A percentile compares a stretch with the other conserved stretches of the same genome.
These are phyloP conservation scores for Yamadazyma siamensis DNA, from an alignment of 1,139 yeast genomes.

Conservation along the genomic window DNA sequence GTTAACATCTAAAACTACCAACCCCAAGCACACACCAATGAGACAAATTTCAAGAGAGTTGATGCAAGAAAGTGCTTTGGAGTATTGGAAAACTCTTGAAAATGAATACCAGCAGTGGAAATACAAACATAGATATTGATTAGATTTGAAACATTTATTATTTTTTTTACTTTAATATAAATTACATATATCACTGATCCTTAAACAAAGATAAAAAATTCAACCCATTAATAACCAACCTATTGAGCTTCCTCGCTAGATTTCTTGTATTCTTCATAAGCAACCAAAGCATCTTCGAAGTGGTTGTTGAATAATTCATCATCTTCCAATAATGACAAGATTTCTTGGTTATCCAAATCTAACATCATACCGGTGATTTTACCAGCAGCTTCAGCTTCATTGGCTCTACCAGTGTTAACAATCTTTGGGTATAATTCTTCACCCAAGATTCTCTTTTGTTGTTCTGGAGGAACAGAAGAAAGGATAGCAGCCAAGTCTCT, in stretches of 20 bases:
- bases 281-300: constrained; percentile 92
- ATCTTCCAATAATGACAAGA: constrained; percentile 83
- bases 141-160: constrained; percentile 16
- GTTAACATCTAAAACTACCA: no score
- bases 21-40: no score
- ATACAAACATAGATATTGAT: no score
- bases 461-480: constrained; percentile 72
- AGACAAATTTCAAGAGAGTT: not conserved
- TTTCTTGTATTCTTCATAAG: constrained; percentile 81
- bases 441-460: constrained; percentile 96
- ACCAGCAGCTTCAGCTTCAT: constrained; percentile 94
- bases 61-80: not conserved
- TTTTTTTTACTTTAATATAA: constrained; percentile 20
- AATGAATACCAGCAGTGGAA: no score
- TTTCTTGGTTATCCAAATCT: constrained; percentile 91
- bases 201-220: constrained; percentile 20
- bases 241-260: constrained; percentile 33
- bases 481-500: constrained; percentile 56
- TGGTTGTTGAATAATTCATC: constrained; percentile 88
- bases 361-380: constrained; percentile 99
- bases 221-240: constrained; percentile 10
- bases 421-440: constrained; percentile 97
- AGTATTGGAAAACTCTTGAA: no score
- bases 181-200: constrained; percentile 28
- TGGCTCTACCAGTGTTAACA: constrained; percentile 80